Evolutionary conservation across 768 basidiomycete genomes (phyloP), one percentile per base, ranked within the genome.

Genomic region (Phylloporus sp.): DNA sequence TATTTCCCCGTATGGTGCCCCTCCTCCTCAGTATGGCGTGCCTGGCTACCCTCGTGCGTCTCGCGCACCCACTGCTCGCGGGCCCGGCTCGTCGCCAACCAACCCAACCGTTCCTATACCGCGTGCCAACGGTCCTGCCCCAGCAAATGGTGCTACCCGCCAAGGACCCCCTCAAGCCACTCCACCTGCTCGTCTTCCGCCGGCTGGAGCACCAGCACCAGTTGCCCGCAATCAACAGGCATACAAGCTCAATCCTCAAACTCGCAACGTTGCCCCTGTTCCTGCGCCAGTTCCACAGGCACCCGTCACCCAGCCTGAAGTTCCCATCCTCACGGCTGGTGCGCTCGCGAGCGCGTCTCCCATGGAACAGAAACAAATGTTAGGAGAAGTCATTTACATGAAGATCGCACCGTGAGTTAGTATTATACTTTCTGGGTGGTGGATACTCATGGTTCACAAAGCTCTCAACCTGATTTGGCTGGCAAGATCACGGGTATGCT

Each of bases 401-500:
- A 87, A 83, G 67, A 95, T 97, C 58, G 81, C 78, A 52, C 65
- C 72, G 88, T 92, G 75, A 69, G 90, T 66, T 32, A 29, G 3
- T 26, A 59, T 22, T 22, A 35, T 22, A 18, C 24, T 43, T 32
- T 13, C n/a, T 36, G 23, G 49, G 18, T 20, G 55, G n/a, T 18
- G 41, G 41, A 31, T 50, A 7, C 54, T 48, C 23, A 52, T 41
- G 59, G 40, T 47, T 50, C 22, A 49, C 53, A 42, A 66, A 91
- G 86, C 22, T 69, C 85, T 51, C 86, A 98, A 63, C 91, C 94
- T 52, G 95, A 95, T 20, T 77, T 97, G 66, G 94, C 97, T 58
- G 97, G 97, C 55, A 97, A 97, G 80, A 97, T 97, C 70, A 97
- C 95, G 39, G 95, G 93, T 50, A 97, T 97, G 95, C 78, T 97